Evolutionary conservation across 805 yeast species (phyloP), one percentile per base, ranked within the genome.

Genomic region (Wickerhamiella brachini): DNA sequence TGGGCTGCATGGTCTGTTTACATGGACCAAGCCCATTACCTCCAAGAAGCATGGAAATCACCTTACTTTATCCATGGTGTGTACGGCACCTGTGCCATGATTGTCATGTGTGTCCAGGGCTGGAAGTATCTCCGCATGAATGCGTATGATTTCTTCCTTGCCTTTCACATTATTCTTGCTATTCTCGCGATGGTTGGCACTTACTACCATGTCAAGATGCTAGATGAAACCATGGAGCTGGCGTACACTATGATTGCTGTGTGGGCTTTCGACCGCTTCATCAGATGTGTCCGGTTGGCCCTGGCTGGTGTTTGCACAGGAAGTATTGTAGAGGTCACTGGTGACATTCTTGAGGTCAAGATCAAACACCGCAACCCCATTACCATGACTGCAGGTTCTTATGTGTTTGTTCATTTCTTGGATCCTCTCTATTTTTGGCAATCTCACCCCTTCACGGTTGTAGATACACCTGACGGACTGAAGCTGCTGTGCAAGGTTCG

Each of bases 381-480:
- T 71, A 66, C 65, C 38, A 68, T 73, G 18, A 65, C 58, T 51
- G 80, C 85, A 3, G 83, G 84, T 31, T 69, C 74, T 17, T 77
- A 67, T 62, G 77, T 77, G 41, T 80, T 77, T 66, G 63, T 80
- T 20, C 76, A 49, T 51, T 54, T 61, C 65, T 55, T 80, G 52
- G 67, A 75, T 44, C 70, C 74, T 18, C 60, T 66, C 2, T 65
- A 72, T 39, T 78, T 81, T 62, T 81, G 81, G 80, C 86, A 83
- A 62, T 76, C 83, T 4, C 88, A 83, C 62, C 90, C 90, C 3
- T 83, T 85, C 65, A 80, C 89, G 1, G 49, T 66, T 10, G 43
- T 53, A 15, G 34, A 60, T 15, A 43, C 45, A 13, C 26, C 34
- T 5, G 47, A 48, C 12, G 44, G 37, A 21, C 26, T 53, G 9